Conservation (phyloP, 805 yeast species). For the Candida dajiaensis region DNA sequence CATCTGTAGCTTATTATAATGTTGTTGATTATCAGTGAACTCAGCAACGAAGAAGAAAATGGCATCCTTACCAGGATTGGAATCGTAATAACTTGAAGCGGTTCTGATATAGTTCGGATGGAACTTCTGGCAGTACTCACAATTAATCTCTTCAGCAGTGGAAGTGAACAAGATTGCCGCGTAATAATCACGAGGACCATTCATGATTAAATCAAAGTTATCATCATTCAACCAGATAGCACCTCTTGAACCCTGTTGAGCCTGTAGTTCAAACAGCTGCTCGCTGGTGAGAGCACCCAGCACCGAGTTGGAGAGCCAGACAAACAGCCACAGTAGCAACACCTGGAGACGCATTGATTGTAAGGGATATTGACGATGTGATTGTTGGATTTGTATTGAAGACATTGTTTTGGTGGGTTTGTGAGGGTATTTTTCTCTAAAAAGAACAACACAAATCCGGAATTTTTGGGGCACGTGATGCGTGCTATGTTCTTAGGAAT, state of each 20-base stretch:
- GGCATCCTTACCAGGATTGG: constrained; percentile 35
- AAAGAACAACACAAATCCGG: no score
- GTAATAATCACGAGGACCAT: constrained; percentile 47
- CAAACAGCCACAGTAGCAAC: background rate
- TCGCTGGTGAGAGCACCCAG: constrained; percentile 10
- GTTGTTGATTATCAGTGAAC: constrained; percentile 34
- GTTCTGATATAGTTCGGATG: constrained; percentile 36
- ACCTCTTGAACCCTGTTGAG: constrained; percentile 22
- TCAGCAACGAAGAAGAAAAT: constrained; percentile 49
- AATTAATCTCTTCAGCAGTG: constrained; percentile 33
- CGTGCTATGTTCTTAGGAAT: no score
- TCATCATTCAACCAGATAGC: constrained; percentile 33
- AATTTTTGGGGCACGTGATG: no score
- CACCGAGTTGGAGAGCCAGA: background rate
- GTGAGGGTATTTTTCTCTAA: no score
- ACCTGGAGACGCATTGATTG: background rate
- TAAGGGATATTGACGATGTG: background rate
- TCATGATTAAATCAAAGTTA: constrained; percentile 33
- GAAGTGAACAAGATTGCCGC: constrained; percentile 51
- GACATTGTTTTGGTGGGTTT: no score
- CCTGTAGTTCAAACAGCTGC: constrained; percentile 6
- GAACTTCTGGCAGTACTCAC: constrained; percentile 42
- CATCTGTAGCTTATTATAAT: constrained; percentile 38
- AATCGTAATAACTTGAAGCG: constrained; percentile 35
- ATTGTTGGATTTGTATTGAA: no score